Evolutionary conservation across 768 basidiomycete genomes (phyloP).

Genomic region (Tulasnella sp.): DNA sequence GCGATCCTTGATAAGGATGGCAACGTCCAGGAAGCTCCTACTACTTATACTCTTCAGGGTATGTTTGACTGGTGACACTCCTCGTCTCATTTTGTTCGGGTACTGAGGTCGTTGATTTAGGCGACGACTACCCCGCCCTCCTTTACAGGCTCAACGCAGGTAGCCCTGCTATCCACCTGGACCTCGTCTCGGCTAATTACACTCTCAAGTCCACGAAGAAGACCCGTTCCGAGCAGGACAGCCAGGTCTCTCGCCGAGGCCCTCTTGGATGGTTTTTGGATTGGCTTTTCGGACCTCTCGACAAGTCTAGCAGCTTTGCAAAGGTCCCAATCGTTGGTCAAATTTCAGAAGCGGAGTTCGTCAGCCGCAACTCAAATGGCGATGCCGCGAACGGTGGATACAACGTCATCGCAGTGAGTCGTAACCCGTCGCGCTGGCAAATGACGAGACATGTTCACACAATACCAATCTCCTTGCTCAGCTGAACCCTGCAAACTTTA

Average conservation of each 20-base stretch:
- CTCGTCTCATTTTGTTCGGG: background rate
- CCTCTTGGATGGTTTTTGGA: slow-evolving; percentile 11
- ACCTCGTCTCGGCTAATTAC: slow-evolving; percentile 27
- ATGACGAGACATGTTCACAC: background rate
- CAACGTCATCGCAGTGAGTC: slow-evolving; percentile 13
- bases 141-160: slow-evolving; percentile 33
- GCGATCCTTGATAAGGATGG: slow-evolving; percentile 21
- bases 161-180: slow-evolving; percentile 28
- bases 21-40: background rate
- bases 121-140: slow-evolving; percentile 20
- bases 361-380: background rate
- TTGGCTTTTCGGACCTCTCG: background rate
- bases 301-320: slow-evolving; percentile 22
- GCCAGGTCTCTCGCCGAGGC: background rate
- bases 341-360: slow-evolving; percentile 8
- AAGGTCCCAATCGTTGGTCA: slow-evolving; percentile 31
- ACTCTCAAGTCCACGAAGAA: slow-evolving; percentile 11
- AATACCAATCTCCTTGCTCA: background rate
- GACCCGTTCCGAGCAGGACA: background rate
- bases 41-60: slow-evolving; percentile 23
- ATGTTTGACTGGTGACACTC: background rate
- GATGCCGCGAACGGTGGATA: background rate
- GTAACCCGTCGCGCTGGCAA: no score
- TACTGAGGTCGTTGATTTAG: background rate
- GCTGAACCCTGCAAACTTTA: slow-evolving; percentile 1